These are phyloP conservation scores for Meira miltonrushii DNA, from an alignment of 1,284 basidiomycete genomes.

Conservation along the genomic window DNA sequence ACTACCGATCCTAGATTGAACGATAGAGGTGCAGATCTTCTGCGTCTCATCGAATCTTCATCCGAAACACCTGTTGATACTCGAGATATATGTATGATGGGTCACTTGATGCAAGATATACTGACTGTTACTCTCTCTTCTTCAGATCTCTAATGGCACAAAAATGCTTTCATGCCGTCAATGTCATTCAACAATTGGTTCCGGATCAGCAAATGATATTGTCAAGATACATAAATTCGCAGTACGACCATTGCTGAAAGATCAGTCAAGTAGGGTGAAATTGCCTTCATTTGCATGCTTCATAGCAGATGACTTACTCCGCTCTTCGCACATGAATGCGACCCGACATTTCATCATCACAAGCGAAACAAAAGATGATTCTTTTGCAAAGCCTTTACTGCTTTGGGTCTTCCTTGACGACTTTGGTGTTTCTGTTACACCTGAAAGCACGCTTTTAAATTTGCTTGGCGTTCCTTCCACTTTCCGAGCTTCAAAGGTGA, in stretches of 20 bases:
- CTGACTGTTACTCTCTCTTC: background rate
- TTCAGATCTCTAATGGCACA: background rate
- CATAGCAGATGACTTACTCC: constrained; percentile 12
- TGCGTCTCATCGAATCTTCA: background rate
- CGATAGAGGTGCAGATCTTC: too few relatives aligned
- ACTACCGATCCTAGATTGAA: constrained; percentile 6
- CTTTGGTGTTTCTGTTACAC: too few relatives aligned
- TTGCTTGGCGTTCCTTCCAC: too few relatives aligned
- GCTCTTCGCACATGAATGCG: constrained; percentile 9
- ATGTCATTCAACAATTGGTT: background rate
- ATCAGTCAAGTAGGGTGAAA: background rate
- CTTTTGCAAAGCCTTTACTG: too few relatives aligned
- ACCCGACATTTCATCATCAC: constrained; percentile 13
- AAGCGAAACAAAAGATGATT: too few relatives aligned
- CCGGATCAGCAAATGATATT: background rate
- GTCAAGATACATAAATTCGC: constrained; percentile 3
- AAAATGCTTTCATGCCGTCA: background rate
- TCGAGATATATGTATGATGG: background rate
- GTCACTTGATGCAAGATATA: constrained; percentile 1
- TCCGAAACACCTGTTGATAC: constrained; percentile 1
- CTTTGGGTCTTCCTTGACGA: too few relatives aligned
- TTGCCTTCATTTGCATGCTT: background rate
- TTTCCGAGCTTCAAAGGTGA: too few relatives aligned
- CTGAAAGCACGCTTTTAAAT: too few relatives aligned
- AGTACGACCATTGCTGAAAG: background rate